Evolutionary conservation across 352 stramenopile genomes (phyloP).

Genomic region (Phytophthora citrophthora): DNA sequence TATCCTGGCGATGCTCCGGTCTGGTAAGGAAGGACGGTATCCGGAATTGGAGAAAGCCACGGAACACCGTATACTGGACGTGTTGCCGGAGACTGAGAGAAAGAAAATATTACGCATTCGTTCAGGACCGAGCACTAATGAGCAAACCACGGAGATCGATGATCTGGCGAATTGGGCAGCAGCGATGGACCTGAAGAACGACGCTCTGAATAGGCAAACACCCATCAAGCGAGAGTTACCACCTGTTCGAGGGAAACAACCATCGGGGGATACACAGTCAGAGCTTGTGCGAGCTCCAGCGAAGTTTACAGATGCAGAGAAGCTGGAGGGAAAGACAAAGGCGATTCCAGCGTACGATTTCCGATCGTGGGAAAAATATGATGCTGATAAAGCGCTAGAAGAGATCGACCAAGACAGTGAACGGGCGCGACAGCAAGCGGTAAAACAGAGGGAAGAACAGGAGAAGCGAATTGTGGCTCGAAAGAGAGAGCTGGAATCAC

Average conservation of each 20-base stretch:
- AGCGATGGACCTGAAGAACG: constrained; percentile 64
- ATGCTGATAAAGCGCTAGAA: constrained; percentile 82
- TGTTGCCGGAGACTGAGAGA: constrained; percentile 83
- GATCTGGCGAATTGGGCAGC: constrained; percentile 72
- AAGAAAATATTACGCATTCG: constrained; percentile 78
- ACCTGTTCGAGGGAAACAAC: constrained; percentile 62
- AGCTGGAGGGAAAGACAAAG: constrained; percentile 32
- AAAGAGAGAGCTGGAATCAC: constrained; percentile 60
- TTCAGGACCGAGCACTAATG: constrained; percentile 50
- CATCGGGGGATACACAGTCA: background rate
- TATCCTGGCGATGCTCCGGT: constrained; percentile 85
- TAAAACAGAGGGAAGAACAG: constrained; percentile 38
- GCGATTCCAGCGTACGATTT: constrained; percentile 91
- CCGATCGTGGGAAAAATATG: constrained; percentile 91
- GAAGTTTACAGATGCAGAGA: constrained; percentile 2
- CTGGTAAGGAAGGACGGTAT: constrained; percentile 91
- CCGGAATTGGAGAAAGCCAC: constrained; percentile 85
- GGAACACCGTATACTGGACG: constrained; percentile 77
- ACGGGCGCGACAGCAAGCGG: constrained; percentile 41
- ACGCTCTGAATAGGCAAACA: constrained; percentile 47
- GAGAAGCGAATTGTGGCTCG: constrained; percentile 48
- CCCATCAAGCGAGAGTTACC: constrained; percentile 37
- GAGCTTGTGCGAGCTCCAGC: constrained; percentile 3
- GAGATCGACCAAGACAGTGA: constrained; percentile 72
- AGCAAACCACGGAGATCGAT: constrained; percentile 64